phyloP scores from a whole-genome alignment of 257 asterid genomes.

The Solanum bulbocastanum region DNA sequence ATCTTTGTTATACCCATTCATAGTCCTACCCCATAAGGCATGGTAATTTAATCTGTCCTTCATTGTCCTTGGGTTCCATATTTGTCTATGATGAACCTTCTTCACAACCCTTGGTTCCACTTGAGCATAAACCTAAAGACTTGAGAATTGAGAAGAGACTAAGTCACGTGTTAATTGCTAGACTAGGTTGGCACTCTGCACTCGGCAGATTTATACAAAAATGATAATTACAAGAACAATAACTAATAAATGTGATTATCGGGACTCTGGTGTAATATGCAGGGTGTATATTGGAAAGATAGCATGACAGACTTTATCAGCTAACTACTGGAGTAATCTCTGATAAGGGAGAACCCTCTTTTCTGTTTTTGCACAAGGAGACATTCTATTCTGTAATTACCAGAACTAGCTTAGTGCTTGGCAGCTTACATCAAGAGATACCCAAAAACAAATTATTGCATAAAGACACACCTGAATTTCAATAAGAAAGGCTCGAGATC shows the following conservation, averaged over 20 bases:
- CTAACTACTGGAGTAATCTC: neutral
- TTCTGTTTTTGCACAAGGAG: neutral
- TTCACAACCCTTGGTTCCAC: neutral
- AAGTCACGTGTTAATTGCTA: neutral
- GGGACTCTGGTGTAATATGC: neutral
- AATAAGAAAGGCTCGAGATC: constrained; percentile 79
- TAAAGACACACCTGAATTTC: constrained; percentile 60
- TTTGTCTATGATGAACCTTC: neutral
- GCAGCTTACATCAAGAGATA: neutral
- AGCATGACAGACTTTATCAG: neutral
- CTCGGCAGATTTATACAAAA: neutral
- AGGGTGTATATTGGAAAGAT: neutral
- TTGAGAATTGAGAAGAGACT: neutral
- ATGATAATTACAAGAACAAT: neutral
- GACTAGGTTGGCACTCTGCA: neutral
- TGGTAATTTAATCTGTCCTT: neutral
- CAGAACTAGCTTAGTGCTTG: neutral
- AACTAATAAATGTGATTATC: neutral
- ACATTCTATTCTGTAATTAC: neutral
- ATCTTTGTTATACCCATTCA: neutral
- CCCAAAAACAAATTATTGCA: neutral
- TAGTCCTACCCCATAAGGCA: neutral
- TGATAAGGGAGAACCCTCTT: neutral
- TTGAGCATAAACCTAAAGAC: neutral
- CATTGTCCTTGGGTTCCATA: neutral